phyloP scores from a whole-genome alignment of 164 flowering plant genomes.

The Echeveria elegans region DNA sequence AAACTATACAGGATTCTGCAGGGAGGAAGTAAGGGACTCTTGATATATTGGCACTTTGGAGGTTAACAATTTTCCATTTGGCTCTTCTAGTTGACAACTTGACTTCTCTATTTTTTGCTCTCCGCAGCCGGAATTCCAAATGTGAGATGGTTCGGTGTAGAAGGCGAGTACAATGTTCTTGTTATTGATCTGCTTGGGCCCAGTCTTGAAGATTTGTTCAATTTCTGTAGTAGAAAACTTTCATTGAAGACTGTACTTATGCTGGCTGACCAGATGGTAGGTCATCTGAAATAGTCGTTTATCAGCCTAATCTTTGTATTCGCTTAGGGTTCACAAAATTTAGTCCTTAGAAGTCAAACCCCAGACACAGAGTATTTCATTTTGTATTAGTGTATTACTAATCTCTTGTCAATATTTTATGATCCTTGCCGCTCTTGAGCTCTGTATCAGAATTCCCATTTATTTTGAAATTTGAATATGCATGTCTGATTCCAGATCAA shows the following conservation, averaged over 20 bases:
- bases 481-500: conserved; percentile 15
- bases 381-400: not conserved
- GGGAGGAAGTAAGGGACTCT: too few relatives aligned
- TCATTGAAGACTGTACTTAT: conserved; percentile 82
- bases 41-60: too few relatives aligned
- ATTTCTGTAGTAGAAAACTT: conserved; percentile 78
- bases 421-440: not conserved
- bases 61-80: too few relatives aligned
- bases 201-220: conserved; percentile 90
- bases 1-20: too few relatives aligned
- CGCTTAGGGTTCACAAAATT: not conserved
- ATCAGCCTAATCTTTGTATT: not conserved
- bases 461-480: not conserved
- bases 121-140: too few relatives aligned
- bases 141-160: too few relatives aligned
- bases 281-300: not conserved
- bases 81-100: too few relatives aligned
- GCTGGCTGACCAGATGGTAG: conserved; percentile 95
- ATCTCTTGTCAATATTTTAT: not conserved
- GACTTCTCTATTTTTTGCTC: too few relatives aligned
- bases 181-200: conserved; percentile 95
- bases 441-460: not conserved
- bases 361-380: not conserved
- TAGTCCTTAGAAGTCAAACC: not conserved
- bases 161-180: conserved; percentile 85